Evolutionary conservation across 2,329 filamentous ascomycete genomes (phyloP).

Genomic region (Phyllosticta citrichinensis): DNA sequence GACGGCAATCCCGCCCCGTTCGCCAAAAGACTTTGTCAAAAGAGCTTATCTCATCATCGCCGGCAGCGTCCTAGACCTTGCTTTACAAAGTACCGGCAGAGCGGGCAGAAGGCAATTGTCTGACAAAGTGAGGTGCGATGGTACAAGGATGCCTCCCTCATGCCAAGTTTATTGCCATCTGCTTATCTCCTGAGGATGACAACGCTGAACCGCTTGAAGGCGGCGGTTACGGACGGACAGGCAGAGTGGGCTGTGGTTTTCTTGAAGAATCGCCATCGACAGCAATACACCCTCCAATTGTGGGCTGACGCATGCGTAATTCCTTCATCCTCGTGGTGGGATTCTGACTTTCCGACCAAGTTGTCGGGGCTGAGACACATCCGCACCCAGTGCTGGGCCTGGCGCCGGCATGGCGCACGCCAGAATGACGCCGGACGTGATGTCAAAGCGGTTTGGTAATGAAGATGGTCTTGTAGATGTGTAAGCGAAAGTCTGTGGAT

Average conservation of each 20-base stretch:
- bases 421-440: constrained; percentile 6
- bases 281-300: background rate
- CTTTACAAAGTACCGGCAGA: background rate
- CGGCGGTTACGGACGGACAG: background rate
- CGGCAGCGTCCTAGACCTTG: background rate
- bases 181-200: background rate
- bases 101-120: background rate
- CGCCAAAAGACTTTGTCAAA: background rate
- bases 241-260: background rate
- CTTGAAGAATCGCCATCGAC: background rate
- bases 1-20: background rate
- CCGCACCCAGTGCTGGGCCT: constrained; percentile 1
- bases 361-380: constrained; percentile 7
- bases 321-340: background rate
- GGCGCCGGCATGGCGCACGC: background rate
- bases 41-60: background rate
- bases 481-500: background rate
- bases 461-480: background rate
- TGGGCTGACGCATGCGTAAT: background rate
- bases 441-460: background rate
- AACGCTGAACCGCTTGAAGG: background rate
- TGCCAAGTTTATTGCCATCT: background rate
- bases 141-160: background rate
- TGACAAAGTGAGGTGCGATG: background rate
- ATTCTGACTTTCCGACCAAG: background rate